A percentile compares a stretch with the other conserved stretches of the same genome.
Conservation (phyloP, 1,284 basidiomycete genomes). For the Rhizoctonia solani region DNA sequence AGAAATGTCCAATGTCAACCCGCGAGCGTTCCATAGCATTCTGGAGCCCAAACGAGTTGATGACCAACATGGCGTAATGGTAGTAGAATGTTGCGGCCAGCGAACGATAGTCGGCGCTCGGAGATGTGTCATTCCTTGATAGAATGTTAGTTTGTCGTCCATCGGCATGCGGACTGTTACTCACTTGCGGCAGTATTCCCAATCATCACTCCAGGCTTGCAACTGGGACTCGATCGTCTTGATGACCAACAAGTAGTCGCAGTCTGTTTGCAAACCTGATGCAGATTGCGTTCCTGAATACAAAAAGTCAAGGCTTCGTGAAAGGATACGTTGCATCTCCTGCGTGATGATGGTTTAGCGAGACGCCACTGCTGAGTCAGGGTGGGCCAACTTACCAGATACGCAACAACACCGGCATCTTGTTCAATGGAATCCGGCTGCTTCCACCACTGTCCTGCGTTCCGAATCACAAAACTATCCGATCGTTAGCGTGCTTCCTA, state of each 20-base stretch:
- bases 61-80: constrained; percentile 81
- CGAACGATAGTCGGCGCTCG: constrained; percentile 30
- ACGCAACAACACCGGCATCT: constrained; percentile 69
- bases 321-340: constrained; percentile 87
- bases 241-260: constrained; percentile 83
- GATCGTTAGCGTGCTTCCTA: too few species aligned
- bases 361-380: constrained; percentile 34
- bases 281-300: constrained; percentile 82
- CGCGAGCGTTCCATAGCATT: constrained; percentile 80
- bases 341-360: constrained; percentile 49
- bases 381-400: constrained; percentile 58
- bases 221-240: constrained; percentile 85
- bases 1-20: constrained; percentile 84
- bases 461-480: constrained; percentile 90
- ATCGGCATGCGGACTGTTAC: background rate
- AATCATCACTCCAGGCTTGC: constrained; percentile 67
- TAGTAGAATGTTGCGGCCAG: constrained; percentile 75
- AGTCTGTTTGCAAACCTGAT: constrained; percentile 84
- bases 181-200: constrained; percentile 47
- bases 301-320: constrained; percentile 85
- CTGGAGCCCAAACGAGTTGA: constrained; percentile 95
- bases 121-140: constrained; percentile 12
- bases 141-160: background rate
- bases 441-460: constrained; percentile 72
- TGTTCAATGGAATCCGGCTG: constrained; percentile 63